Conservation (phyloP, 305 asterid genomes). For the Solanum aculeatissimum region DNA sequence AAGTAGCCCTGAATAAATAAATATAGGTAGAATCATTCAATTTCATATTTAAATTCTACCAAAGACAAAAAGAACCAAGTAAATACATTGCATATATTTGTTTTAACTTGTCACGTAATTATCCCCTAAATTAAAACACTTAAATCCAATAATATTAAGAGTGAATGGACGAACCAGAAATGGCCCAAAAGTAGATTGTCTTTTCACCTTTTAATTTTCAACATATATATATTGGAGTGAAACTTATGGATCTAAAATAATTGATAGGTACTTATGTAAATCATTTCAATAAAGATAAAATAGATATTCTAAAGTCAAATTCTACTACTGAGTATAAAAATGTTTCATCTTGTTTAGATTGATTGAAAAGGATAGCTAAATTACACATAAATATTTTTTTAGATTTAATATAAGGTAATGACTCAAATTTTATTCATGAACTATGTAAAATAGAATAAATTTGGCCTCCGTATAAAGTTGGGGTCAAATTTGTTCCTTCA, state of each 20-base stretch:
- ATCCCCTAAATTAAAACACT: neutral
- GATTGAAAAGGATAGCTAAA: no score
- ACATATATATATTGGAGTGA: neutral
- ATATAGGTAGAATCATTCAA: neutral
- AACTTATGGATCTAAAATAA: neutral
- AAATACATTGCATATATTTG: no score
- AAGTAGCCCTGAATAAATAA: neutral
- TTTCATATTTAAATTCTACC: neutral
- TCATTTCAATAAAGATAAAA: no score
- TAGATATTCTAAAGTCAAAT: no score
- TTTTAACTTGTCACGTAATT: no score
- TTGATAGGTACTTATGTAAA: fast-evolving
- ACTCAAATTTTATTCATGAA: neutral
- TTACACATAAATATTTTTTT: neutral
- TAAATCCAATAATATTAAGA: neutral
- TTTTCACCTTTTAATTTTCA: neutral
- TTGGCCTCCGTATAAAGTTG: neutral
- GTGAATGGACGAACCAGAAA: neutral
- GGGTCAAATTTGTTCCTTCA: neutral
- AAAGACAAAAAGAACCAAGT: no score
- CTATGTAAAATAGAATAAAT: no score
- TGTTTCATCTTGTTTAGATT: no score
- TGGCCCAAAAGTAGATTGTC: neutral
- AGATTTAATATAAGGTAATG: neutral
- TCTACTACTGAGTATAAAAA: no score